Conservation (phyloP, 805 yeast genomes). For the Candida peoriensis region DNA sequence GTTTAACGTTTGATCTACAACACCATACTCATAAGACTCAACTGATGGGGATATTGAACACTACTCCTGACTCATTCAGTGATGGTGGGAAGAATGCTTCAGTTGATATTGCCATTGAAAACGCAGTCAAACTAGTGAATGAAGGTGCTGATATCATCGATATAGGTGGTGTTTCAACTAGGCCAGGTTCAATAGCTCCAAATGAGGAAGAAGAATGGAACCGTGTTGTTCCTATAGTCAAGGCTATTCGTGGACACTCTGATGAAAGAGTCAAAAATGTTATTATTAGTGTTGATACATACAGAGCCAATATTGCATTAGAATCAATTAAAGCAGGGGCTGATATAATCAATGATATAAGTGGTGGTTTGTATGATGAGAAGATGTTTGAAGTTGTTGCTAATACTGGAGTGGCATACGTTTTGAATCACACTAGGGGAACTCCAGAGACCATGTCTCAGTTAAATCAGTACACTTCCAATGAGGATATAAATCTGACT, state of each 20-base stretch:
- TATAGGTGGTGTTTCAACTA: slow-evolving; percentile 91
- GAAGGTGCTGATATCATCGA: slow-evolving; percentile 77
- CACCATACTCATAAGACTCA: slow-evolving; percentile 45
- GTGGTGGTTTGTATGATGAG: slow-evolving; percentile 70
- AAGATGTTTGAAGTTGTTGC: slow-evolving; percentile 68
- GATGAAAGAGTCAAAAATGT: slow-evolving; percentile 34
- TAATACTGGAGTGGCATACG: slow-evolving; percentile 64
- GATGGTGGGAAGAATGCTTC: slow-evolving; percentile 65
- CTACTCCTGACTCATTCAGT: slow-evolving; percentile 93
- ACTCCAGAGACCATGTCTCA: slow-evolving; percentile 66
- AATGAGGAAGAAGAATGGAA: slow-evolving; percentile 58
- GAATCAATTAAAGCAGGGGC: slow-evolving; percentile 72
- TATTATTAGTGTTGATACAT: slow-evolving; percentile 84
- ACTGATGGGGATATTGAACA: slow-evolving; percentile 83
- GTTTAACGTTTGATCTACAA: slow-evolving; percentile 40
- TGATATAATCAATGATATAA: slow-evolving; percentile 86
- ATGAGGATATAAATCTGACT: slow-evolving; percentile 30
- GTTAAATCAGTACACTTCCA: slow-evolving; percentile 48
- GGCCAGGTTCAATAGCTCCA: slow-evolving; percentile 74
- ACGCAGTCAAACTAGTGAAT: slow-evolving; percentile 44
- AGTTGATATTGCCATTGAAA: slow-evolving; percentile 35
- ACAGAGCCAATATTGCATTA: slow-evolving; percentile 68
- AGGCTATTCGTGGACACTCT: slow-evolving; percentile 46
- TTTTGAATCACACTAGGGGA: slow-evolving; percentile 84
- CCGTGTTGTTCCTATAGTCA: slow-evolving; percentile 67